These are phyloP conservation scores for Lanmaoa pseudosensibilis DNA, from an alignment of 768 basidiomycete genomes.

Conservation along the genomic window DNA sequence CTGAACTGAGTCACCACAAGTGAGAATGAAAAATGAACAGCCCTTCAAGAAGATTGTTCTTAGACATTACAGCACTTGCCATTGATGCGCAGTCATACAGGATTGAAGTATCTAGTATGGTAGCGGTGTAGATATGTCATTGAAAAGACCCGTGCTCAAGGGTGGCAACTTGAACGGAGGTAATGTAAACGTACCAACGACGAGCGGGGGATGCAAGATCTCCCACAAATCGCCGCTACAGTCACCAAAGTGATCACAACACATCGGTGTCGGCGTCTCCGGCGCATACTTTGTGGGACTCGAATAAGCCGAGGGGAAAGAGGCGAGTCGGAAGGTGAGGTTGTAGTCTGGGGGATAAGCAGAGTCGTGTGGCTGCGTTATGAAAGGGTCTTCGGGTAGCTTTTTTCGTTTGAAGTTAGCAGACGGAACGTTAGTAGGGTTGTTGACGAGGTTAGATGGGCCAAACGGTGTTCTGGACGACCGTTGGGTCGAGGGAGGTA, in stretches of 20 bases:
- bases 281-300: constrained; percentile 4
- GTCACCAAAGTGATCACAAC: constrained; percentile 24
- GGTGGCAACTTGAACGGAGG: constrained; percentile 29
- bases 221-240: constrained; percentile 28
- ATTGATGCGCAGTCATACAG: background rate
- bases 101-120: background rate
- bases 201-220: constrained; percentile 25
- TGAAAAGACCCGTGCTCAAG: constrained; percentile 15
- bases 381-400: constrained; percentile 18
- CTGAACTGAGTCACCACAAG: background rate
- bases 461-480: constrained; percentile 15
- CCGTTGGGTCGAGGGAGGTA: constrained; percentile 14
- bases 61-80: background rate
- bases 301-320: constrained; percentile 1
- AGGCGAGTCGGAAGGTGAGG: constrained; percentile 17
- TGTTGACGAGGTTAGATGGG: constrained; percentile 9
- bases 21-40: background rate
- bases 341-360: background rate
- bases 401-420: background rate
- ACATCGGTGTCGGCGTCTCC: constrained; percentile 30
- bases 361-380: background rate
- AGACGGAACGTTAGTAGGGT: background rate
- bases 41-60: background rate
- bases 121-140: background rate
- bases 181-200: constrained; percentile 14